A percentile compares a stretch with the other conserved stretches of the same genome.
phyloP scores from a whole-genome alignment of 345 rosid species.

The Populus euphratica region DNA sequence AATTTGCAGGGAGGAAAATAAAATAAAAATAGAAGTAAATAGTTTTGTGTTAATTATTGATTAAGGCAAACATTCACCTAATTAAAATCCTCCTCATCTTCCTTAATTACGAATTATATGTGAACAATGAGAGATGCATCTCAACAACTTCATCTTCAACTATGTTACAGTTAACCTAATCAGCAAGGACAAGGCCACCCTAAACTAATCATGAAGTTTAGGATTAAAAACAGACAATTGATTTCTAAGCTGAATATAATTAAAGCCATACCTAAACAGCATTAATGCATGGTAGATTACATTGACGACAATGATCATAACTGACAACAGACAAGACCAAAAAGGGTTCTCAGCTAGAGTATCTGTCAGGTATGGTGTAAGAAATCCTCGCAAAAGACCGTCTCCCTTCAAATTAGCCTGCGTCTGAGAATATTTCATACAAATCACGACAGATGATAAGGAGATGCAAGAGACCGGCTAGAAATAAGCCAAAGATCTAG shows the following conservation, averaged over 20 bases:
- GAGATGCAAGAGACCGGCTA: background rate
- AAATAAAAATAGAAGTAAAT: too few relatives aligned
- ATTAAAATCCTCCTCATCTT: conserved; percentile 3
- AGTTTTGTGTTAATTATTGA: background rate
- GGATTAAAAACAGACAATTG: background rate
- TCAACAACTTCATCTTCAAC: conserved; percentile 29
- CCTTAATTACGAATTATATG: background rate
- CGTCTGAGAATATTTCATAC: background rate
- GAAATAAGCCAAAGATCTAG: background rate
- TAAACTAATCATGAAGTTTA: conserved; percentile 12
- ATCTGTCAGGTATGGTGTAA: background rate
- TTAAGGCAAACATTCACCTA: conserved; percentile 4
- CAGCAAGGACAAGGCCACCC: conserved; percentile 21
- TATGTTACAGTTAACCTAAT: conserved; percentile 39
- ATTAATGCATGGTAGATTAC: background rate
- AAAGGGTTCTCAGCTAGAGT: background rate
- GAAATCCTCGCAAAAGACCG: background rate
- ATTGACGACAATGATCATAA: background rate
- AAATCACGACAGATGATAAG: background rate
- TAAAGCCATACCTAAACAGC: conserved; percentile 5
- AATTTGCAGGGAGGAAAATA: too few relatives aligned
- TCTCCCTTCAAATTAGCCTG: background rate
- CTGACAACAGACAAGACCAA: background rate
- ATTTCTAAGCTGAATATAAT: conserved; percentile 2
- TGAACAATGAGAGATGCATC: conserved; percentile 15